phyloP scores from a whole-genome alignment of 108 stramenopile genomes.

The Fragilariopsis cylindrus region DNA sequence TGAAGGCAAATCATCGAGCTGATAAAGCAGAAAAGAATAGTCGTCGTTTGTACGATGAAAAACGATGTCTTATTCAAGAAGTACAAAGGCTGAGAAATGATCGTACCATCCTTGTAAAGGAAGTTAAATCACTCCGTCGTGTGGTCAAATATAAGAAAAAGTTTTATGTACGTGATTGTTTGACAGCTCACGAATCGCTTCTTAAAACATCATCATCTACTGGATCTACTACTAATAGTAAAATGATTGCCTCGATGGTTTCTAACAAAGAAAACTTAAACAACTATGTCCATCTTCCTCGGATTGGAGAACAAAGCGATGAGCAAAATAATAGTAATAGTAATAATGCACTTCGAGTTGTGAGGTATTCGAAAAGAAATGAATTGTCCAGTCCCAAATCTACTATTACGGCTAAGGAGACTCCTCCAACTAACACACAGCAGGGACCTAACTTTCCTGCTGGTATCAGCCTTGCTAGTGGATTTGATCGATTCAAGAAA shows the following conservation, averaged over 20 bases:
- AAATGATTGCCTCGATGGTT: not conserved
- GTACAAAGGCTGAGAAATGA: conserved; percentile 11
- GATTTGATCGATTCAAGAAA: conserved; percentile 2
- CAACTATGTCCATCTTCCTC: not conserved
- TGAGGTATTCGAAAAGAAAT: too few species aligned
- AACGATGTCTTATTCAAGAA: conserved; percentile 14
- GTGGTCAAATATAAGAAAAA: conserved; percentile 5
- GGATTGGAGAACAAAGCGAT: not conserved
- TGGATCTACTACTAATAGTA: too few species aligned
- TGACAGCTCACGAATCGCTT: conserved; percentile 28
- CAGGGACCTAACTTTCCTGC: not conserved
- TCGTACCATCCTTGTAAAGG: conserved; percentile 15
- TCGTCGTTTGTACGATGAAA: conserved; percentile 17
- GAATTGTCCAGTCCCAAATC: not conserved
- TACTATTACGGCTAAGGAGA: not conserved
- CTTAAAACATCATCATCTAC: not conserved
- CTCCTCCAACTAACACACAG: not conserved
- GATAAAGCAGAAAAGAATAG: conserved; percentile 6
- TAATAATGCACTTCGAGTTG: not conserved
- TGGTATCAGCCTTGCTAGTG: conserved; percentile 6
- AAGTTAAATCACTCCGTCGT: conserved; percentile 20
- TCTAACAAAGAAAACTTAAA: conserved; percentile 5
- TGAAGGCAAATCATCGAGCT: not conserved
- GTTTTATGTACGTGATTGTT: conserved; percentile 16
- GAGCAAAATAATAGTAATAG: not conserved